These are phyloP conservation scores for Lycium barbarum DNA, from an alignment of 257 asterid genomes.

Conservation along the genomic window DNA sequence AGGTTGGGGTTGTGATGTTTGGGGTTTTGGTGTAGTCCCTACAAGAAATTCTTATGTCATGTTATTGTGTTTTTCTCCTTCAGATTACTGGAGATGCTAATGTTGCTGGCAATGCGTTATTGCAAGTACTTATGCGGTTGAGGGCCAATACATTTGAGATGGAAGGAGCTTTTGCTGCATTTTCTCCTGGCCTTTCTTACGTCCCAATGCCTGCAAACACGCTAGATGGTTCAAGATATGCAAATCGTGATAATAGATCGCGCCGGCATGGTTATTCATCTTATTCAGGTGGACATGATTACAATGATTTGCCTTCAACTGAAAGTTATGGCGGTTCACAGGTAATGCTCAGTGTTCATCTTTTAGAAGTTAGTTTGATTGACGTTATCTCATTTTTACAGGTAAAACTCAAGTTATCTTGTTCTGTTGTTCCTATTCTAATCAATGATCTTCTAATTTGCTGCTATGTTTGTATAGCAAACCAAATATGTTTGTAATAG, in stretches of 20 bases:
- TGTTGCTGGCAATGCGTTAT: slow-evolving; percentile 69
- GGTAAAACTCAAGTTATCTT: background rate
- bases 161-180: slow-evolving; percentile 56
- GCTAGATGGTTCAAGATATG: slow-evolving; percentile 55
- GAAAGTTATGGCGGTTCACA: slow-evolving; percentile 61
- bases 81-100: slow-evolving; percentile 80
- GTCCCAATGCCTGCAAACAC: slow-evolving; percentile 44
- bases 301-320: slow-evolving; percentile 44
- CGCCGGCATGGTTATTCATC: slow-evolving; percentile 57
- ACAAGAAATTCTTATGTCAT: background rate
- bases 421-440: background rate
- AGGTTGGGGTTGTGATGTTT: background rate
- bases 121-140: slow-evolving; percentile 73
- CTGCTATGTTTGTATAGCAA: background rate
- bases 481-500: slow-evolving; percentile 1
- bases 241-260: slow-evolving; percentile 54
- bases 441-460: background rate
- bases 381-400: slow-evolving; percentile 11
- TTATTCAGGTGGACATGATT: slow-evolving; percentile 56
- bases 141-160: slow-evolving; percentile 70
- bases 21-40: background rate
- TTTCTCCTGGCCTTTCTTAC: slow-evolving; percentile 45
- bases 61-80: background rate
- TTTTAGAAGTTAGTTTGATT: background rate
- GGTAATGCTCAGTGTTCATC: slow-evolving; percentile 48